Evolutionary conservation across 345 rosid genomes (phyloP), one percentile per base, ranked within the genome.

Genomic region (Geranium rotundifolium): DNA sequence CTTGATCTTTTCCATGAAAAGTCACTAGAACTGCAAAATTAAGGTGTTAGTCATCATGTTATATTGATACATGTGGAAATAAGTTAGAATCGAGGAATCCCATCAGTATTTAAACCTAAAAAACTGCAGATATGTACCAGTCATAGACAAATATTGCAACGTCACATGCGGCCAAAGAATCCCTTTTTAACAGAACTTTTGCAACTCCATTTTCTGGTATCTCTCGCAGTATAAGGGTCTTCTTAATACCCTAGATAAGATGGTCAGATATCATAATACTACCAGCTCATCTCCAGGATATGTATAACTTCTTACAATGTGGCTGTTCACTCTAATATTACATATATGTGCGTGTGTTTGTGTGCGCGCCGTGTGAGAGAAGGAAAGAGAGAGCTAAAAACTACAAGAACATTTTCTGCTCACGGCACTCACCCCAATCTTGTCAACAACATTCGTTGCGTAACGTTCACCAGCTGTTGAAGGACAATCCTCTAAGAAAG

Each of bases 1-100:
- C 79, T 82, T 54, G 91, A 66, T 72, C 73, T 83, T 82, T 78
- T 86, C 95, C 89, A 86, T 17, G 96, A 89, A 73, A 75, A 79
- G 62, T 81, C 83, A 72, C 83, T 87, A 41, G 89, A 86, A 69
- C 91, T 86, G 85, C 63, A 65, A 69, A 67, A 19, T 63, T 59
- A 46, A 79, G 63, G 59, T 37, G 34, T 73, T 72, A 17, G 68
- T 57, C 65, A 64, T 30, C 19, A 63, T 54, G 62, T 59, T 16
- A 16, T 14, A 19, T 2, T 57, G 30, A 10, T 19, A 19, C 41
- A 34, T 34, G 41, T 4, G 10, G 10, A 23, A 23, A 23, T 23
- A 34, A 34, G 7, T 34, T 34, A 34, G 41, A 34, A 34, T 5
- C 6, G 41, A 34, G 3, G 41, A 4, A 34, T 34, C 10, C 10